These are phyloP conservation scores for Umbelopsis sp. DNA, from an alignment of 192 early-diverging fungal genomes.

Conservation along the genomic window DNA sequence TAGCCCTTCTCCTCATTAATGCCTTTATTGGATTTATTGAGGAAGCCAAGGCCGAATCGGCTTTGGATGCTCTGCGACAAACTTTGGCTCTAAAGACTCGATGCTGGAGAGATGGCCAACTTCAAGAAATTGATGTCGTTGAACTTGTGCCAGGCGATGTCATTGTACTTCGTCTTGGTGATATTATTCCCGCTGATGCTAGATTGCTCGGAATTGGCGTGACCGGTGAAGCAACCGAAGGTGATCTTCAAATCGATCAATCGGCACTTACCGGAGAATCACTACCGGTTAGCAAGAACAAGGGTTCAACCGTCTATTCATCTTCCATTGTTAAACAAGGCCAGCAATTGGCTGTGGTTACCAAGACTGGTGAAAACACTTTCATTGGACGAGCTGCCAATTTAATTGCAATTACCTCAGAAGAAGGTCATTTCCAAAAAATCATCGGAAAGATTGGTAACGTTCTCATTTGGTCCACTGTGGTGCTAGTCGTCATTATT, in stretches of 20 bases:
- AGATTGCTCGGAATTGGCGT: slow-evolving; percentile 79
- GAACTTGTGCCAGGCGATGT: slow-evolving; percentile 89
- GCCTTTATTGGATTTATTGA: slow-evolving; percentile 90
- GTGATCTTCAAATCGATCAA: slow-evolving; percentile 87
- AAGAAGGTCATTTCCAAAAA: slow-evolving; percentile 97
- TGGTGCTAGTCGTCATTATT: slow-evolving; percentile 78
- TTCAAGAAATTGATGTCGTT: slow-evolving; percentile 72
- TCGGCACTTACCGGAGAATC: slow-evolving; percentile 95
- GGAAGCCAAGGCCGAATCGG: slow-evolving; percentile 88
- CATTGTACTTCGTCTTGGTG: slow-evolving; percentile 89
- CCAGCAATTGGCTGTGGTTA: slow-evolving; percentile 89
- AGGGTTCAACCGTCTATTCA: slow-evolving; percentile 84
- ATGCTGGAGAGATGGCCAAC: slow-evolving; percentile 72
- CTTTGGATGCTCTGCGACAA: slow-evolving; percentile 88
- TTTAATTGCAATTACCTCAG: slow-evolving; percentile 88
- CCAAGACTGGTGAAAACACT: slow-evolving; percentile 92
- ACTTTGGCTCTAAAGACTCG: slow-evolving; percentile 87
- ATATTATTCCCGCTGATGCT: slow-evolving; percentile 92
- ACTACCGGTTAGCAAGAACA: slow-evolving; percentile 83
- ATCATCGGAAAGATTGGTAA: slow-evolving; percentile 92
- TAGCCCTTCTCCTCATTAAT: slow-evolving; percentile 76
- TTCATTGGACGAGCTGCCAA: slow-evolving; percentile 95
- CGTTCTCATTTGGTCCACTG: slow-evolving; percentile 85
- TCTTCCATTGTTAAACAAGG: slow-evolving; percentile 95
- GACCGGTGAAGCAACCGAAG: slow-evolving; percentile 78